Evolutionary conservation across 176 grass and related monocot species (phyloP).

Genomic region (Carex kokanica): DNA sequence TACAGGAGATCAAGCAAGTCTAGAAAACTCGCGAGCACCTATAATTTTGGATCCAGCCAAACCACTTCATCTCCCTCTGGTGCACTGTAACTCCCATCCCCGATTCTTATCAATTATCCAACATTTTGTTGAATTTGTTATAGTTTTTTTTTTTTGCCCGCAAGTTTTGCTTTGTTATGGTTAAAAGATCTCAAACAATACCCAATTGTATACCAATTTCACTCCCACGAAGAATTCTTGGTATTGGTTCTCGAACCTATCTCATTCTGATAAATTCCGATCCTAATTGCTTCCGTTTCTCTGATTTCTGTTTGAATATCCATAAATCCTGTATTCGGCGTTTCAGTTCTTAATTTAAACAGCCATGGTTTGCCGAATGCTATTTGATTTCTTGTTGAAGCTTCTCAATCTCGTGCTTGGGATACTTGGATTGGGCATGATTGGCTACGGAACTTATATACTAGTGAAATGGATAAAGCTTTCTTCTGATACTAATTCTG

Average conservation of each 20-base stretch:
- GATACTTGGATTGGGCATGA: conserved; percentile 59
- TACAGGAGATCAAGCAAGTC: background rate
- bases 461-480: conserved; percentile 66
- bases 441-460: conserved; percentile 68
- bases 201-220: conserved; percentile 4
- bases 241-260: background rate
- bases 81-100: background rate
- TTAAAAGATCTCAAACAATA: background rate
- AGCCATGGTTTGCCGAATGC: conserved; percentile 61
- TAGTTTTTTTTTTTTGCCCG: background rate
- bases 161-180: background rate
- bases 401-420: conserved; percentile 67
- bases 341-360: background rate
- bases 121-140: background rate
- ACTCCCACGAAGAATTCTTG: background rate
- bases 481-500: conserved; percentile 10
- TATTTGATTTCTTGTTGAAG: conserved; percentile 70
- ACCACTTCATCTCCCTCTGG: background rate
- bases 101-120: background rate
- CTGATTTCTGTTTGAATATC: background rate
- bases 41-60: background rate
- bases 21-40: background rate
- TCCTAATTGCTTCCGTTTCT: background rate
- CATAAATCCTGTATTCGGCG: background rate
- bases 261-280: background rate